Evolutionary conservation across 495 filamentous ascomycete genomes (phyloP).

Genomic region (Xylaria nigripes): DNA sequence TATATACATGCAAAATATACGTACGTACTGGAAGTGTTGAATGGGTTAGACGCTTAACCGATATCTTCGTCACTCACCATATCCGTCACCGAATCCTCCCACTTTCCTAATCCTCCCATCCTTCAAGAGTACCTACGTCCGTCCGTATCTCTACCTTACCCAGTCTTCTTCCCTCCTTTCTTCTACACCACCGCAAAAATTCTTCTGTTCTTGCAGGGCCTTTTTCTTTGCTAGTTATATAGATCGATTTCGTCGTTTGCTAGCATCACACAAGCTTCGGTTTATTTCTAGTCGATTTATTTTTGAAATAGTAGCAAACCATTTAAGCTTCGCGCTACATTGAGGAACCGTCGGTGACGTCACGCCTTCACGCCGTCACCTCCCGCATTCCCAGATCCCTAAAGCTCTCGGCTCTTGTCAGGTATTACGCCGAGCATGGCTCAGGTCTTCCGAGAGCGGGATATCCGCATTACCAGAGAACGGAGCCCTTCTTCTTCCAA

Average conservation of each 20-base stretch:
- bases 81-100: too few relatives aligned
- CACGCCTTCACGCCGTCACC: neutral
- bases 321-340: neutral
- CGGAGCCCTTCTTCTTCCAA: constrained; percentile 37
- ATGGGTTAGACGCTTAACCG: too few relatives aligned
- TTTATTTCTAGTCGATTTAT: neutral
- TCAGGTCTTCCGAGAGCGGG: constrained; percentile 41
- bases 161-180: too few relatives aligned
- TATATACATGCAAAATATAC: too few relatives aligned
- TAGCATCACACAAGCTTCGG: neutral
- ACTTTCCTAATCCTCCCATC: too few relatives aligned
- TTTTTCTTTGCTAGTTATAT: too few relatives aligned
- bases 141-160: too few relatives aligned
- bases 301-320: neutral
- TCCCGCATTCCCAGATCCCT: neutral
- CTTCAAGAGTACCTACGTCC: too few relatives aligned
- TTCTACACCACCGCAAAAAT: too few relatives aligned
- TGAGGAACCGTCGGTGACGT: constrained; percentile 4
- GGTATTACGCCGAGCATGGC: constrained; percentile 28
- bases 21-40: too few relatives aligned
- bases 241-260: neutral
- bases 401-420: neutral
- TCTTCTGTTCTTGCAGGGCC: too few relatives aligned
- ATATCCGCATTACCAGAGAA: constrained; percentile 36
- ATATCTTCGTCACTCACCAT: too few relatives aligned